Evolutionary conservation across 345 rosid genomes (phyloP).

Genomic region (Citrus unshiu): DNA sequence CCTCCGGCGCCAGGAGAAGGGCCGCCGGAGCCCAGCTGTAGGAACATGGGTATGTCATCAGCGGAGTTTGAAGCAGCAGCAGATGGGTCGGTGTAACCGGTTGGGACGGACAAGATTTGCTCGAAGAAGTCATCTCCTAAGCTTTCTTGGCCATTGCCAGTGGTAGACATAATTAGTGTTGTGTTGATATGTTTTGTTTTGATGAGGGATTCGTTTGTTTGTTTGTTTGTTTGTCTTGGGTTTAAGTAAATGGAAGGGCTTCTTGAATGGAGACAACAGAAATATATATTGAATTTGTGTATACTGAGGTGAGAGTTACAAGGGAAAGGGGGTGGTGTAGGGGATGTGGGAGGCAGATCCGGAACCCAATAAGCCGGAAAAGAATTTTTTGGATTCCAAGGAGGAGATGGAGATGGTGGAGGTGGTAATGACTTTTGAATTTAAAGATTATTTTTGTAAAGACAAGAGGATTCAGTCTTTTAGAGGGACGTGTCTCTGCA

Average conservation of each 20-base stretch:
- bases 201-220: no score
- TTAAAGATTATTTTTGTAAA: not conserved
- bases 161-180: slow-evolving; percentile 26
- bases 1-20: slow-evolving; percentile 19
- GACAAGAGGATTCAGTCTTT: not conserved
- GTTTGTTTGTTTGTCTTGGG: not conserved
- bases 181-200: not conserved
- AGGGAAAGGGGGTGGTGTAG: slow-evolving; percentile 33
- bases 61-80: slow-evolving; percentile 19
- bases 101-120: slow-evolving; percentile 60
- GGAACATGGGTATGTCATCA: slow-evolving; percentile 40
- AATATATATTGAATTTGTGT: not conserved
- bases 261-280: not conserved
- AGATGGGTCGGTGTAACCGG: slow-evolving; percentile 34
- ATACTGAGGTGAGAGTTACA: slow-evolving; percentile 2
- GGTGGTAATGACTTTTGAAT: not conserved
- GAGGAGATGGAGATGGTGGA: not conserved
- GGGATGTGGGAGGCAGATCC: slow-evolving; percentile 64
- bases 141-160: slow-evolving; percentile 50
- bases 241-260: not conserved
- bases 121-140: slow-evolving; percentile 71
- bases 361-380: slow-evolving; percentile 55
- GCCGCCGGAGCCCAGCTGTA: slow-evolving; percentile 45
- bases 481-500: no score
- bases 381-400: slow-evolving; percentile 35